Percentiles rank a stretch among this genome's conserved stretches.
These are phyloP conservation scores for Juncus effusus DNA, from an alignment of 176 grass and related monocot genomes.

Conservation along the genomic window DNA sequence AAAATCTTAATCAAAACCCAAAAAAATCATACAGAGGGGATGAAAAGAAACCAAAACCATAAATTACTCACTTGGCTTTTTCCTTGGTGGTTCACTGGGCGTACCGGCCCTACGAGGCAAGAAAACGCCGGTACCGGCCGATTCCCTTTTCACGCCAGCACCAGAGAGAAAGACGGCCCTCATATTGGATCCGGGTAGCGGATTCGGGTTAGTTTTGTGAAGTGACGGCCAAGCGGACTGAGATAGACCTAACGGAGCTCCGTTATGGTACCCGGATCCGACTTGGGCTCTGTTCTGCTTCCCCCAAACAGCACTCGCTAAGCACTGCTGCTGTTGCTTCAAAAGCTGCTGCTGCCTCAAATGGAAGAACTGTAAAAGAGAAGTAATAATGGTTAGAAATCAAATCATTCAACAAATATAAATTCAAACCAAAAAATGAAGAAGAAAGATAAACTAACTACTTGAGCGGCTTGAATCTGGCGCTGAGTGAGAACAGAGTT, in stretches of 20 bases:
- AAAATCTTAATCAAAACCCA: background rate
- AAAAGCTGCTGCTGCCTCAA: slow-evolving; percentile 76
- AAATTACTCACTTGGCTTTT: slow-evolving; percentile 43
- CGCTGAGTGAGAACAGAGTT: slow-evolving; percentile 45
- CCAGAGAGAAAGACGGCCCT: slow-evolving; percentile 58
- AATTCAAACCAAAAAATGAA: background rate
- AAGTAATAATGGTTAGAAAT: too few species aligned
- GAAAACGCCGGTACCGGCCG: slow-evolving; percentile 77
- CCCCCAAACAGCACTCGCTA: slow-evolving; percentile 23
- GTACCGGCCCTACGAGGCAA: slow-evolving; percentile 45
- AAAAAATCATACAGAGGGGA: background rate
- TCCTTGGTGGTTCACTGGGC: slow-evolving; percentile 37
- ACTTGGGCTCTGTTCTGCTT: background rate
- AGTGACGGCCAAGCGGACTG: slow-evolving; percentile 50
- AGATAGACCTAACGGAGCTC: slow-evolving; percentile 28
- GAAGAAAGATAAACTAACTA: background rate
- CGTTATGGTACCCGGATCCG: slow-evolving; percentile 12
- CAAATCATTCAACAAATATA: too few species aligned
- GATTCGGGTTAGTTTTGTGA: slow-evolving; percentile 35
- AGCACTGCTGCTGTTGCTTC: slow-evolving; percentile 49
- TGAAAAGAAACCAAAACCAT: background rate
- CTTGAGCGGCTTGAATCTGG: slow-evolving; percentile 67
- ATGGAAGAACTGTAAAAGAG: slow-evolving; percentile 46
- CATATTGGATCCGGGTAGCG: slow-evolving; percentile 27
- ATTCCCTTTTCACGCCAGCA: slow-evolving; percentile 48